phyloP scores from a whole-genome alignment of 805 yeast genomes.

The Blastobotrys parvus region DNA sequence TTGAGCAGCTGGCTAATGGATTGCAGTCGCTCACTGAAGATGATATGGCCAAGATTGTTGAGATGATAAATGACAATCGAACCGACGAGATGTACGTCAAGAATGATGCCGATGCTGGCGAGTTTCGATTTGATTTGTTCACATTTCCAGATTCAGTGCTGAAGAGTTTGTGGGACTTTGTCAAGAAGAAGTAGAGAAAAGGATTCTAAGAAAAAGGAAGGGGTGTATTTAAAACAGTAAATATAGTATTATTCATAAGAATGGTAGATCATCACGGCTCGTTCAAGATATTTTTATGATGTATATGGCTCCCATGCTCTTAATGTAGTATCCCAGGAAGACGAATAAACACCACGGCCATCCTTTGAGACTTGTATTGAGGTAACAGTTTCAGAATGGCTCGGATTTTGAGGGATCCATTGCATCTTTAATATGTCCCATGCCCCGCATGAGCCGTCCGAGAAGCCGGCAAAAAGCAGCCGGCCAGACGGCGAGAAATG shows the following conservation, averaged over 20 bases:
- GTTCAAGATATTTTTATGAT: too few species aligned
- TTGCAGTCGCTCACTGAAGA: constrained; percentile 84
- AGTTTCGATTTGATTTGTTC: constrained; percentile 90
- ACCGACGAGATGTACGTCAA: constrained; percentile 93
- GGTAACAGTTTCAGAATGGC: constrained; percentile 54
- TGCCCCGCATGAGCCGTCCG: constrained; percentile 63
- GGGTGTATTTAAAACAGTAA: too few species aligned
- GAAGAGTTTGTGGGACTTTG: constrained; percentile 92
- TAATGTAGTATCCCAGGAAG: constrained; percentile 67
- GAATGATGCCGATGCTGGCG: constrained; percentile 94
- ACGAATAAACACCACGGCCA: constrained; percentile 69
- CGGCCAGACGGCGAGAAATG: constrained; percentile 72
- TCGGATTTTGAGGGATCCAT: constrained; percentile 56
- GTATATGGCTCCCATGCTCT: constrained; percentile 26
- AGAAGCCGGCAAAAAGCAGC: constrained; percentile 62
- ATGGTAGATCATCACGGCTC: too few species aligned
- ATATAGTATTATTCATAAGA: too few species aligned
- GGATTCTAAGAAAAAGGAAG: too few species aligned
- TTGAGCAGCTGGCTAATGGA: constrained; percentile 85
- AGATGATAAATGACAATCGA: constrained; percentile 93
- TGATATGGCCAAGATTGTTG: constrained; percentile 88
- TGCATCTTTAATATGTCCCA: constrained; percentile 71
- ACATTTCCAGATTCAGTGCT: constrained; percentile 86
- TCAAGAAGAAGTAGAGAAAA: too few species aligned
- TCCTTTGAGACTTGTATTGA: constrained; percentile 61